These are phyloP conservation scores for Strobilomyces confusus DNA, from an alignment of 768 basidiomycete genomes.

Conservation along the genomic window DNA sequence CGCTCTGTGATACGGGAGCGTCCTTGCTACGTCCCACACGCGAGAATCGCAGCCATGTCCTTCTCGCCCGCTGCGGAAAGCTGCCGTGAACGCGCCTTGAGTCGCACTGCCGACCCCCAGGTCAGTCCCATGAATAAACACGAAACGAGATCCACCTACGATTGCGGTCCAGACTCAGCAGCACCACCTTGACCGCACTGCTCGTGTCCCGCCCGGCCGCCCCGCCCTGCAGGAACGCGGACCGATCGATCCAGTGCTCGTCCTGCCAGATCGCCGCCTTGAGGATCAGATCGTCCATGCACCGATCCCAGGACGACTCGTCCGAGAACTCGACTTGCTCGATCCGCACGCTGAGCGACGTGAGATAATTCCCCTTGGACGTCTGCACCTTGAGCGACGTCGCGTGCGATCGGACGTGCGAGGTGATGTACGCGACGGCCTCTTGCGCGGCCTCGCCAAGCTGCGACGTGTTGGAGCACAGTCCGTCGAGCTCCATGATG, in stretches of 20 bases:
- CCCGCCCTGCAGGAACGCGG: slow-evolving; percentile 53
- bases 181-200: slow-evolving; percentile 72
- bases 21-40: slow-evolving; percentile 27
- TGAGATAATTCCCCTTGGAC: slow-evolving; percentile 89
- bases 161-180: slow-evolving; percentile 91
- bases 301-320: slow-evolving; percentile 52
- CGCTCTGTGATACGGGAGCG: background rate
- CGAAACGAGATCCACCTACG: slow-evolving; percentile 44
- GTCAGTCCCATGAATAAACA: slow-evolving; percentile 11
- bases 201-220: slow-evolving; percentile 35
- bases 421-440: slow-evolving; percentile 72
- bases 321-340: slow-evolving; percentile 76
- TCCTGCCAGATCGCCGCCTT: slow-evolving; percentile 92
- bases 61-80: slow-evolving; percentile 83
- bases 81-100: slow-evolving; percentile 86
- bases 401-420: slow-evolving; percentile 69
- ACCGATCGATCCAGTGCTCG: slow-evolving; percentile 88
- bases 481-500: slow-evolving; percentile 96
- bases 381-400: slow-evolving; percentile 91
- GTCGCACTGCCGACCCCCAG: slow-evolving; percentile 58
- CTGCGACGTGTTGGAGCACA: slow-evolving; percentile 56
- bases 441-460: slow-evolving; percentile 73
- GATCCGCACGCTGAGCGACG: slow-evolving; percentile 73
- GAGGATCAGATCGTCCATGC: slow-evolving; percentile 94
- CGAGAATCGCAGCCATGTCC: slow-evolving; percentile 72